Percentiles rank a stretch among this genome's conserved stretches.
Conservation (phyloP, 2,329 filamentous ascomycete species). For the Aspergillus hiratsukae region DNA sequence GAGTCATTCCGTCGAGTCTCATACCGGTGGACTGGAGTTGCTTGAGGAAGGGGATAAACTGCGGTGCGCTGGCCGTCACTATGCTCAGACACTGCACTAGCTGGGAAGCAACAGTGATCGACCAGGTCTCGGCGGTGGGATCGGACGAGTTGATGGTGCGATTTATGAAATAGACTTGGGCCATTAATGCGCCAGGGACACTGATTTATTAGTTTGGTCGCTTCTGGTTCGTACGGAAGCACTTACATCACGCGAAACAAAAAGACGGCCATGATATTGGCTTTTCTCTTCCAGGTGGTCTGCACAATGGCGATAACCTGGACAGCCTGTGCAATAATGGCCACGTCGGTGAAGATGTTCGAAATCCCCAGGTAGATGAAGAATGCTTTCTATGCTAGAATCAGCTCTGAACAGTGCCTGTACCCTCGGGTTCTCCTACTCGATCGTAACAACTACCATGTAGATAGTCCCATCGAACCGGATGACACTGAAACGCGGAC, state of each 20-base stretch:
- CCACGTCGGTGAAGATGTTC: slow-evolving; percentile 23
- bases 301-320: slow-evolving; percentile 21
- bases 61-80: slow-evolving; percentile 25
- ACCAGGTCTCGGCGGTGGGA: slow-evolving; percentile 19
- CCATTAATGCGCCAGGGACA: slow-evolving; percentile 20
- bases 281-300: slow-evolving; percentile 15
- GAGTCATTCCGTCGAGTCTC: slow-evolving; percentile 16
- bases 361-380: slow-evolving; percentile 23
- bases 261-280: slow-evolving; percentile 16
- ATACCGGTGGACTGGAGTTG: slow-evolving; percentile 27
- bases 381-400: slow-evolving; percentile 13
- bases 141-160: slow-evolving; percentile 10
- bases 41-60: slow-evolving; percentile 30
- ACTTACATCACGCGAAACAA: slow-evolving; percentile 22
- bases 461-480: slow-evolving; percentile 19
- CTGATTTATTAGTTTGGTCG: slow-evolving; percentile 7
- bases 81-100: slow-evolving; percentile 23
- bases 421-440: slow-evolving; percentile 6
- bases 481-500: slow-evolving; percentile 17
- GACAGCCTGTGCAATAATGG: slow-evolving; percentile 20
- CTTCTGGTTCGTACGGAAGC: not conserved
- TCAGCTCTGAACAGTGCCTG: not conserved
- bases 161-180: slow-evolving; percentile 18
- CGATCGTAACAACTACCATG: slow-evolving; percentile 16
- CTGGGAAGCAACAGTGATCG: slow-evolving; percentile 13